These are phyloP conservation scores for Colletotrichum trifolii DNA, from an alignment of 2,329 filamentous ascomycete species.

Conservation along the genomic window DNA sequence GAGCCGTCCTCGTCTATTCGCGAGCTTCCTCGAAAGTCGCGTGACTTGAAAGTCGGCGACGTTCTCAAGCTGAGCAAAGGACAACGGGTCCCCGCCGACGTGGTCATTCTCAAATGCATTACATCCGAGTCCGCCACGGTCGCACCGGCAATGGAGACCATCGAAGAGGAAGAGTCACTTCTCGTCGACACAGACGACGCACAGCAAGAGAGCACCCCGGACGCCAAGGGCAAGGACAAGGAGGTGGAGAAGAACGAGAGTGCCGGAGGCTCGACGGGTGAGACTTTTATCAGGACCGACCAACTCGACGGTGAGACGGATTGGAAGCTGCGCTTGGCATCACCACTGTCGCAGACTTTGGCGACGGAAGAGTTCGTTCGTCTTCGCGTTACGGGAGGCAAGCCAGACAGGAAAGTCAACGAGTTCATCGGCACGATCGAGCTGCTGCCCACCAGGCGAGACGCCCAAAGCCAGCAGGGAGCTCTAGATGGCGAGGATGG, in stretches of 20 bases:
- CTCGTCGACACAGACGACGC: conserved; percentile 54
- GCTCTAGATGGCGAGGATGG: conserved; percentile 48
- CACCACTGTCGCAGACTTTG: conserved; percentile 85
- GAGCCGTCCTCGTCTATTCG: conserved; percentile 62
- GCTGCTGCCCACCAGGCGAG: conserved; percentile 67
- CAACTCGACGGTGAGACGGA: conserved; percentile 98
- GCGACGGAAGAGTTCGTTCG: conserved; percentile 76
- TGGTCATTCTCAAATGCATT: conserved; percentile 89
- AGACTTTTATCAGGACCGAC: conserved; percentile 97
- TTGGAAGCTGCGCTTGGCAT: conserved; percentile 94
- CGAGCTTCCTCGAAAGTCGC: conserved; percentile 83
- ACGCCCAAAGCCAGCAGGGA: conserved; percentile 57
- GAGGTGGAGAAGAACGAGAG: conserved; percentile 44
- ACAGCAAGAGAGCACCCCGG: conserved; percentile 36
- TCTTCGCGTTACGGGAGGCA: conserved; percentile 81
- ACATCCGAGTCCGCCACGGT: conserved; percentile 62
- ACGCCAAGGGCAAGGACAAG: conserved; percentile 50
- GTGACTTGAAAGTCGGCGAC: conserved; percentile 92
- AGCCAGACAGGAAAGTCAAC: conserved; percentile 93
- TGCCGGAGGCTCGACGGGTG: conserved; percentile 68
- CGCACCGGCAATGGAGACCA: conserved; percentile 40
- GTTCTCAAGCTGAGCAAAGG: conserved; percentile 94
- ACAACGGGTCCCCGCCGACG: conserved; percentile 92
- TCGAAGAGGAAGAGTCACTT: conserved; percentile 50
- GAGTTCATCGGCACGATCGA: conserved; percentile 93